Base-by-base conservation (phyloP, 306 rosid genomes). In the Sphenostylis stenocarpa region DNA sequence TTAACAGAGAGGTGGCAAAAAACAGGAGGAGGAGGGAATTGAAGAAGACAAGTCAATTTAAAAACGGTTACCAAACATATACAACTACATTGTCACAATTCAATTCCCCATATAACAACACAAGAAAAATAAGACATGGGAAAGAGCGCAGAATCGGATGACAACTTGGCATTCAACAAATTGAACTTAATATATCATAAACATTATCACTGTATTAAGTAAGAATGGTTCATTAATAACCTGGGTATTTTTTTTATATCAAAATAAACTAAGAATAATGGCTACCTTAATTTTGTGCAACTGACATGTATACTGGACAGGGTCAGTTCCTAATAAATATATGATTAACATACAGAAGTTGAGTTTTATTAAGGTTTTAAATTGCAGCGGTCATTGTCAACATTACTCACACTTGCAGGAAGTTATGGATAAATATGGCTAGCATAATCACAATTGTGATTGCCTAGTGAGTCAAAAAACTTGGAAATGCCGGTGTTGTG, bases 21-120 rank as follows among this genome's bases (percentile, higher is more conserved):
- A 78, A 33, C 67, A 61, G 67, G 63, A 49, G 67, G 71, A 49
- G 75, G 49, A 16, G 74, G 76, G 79, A 83, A 82, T 20, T 66
- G 72, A 66, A 66, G 89, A 87, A 81, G 93, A 87, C 93, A 87
- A 85, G 77, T 64, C 82, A 55, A 76, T 81, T 52, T 79, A 34
- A 61, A 80, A 88, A 82, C 84, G 63, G 86, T 71, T 76, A 53
- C 81, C 80, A 79, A 68, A 73, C 84, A 70, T 24, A 82, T 34
- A 55, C 77, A 78, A 81, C 70, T 80, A 51, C 81, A 75, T 79
- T 68, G 75, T 73, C 85, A 74, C 67, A 81, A 79, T 77, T 77
- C 79, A 61, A 61, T 61, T 61, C 67, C 67, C 67, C 24, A 10
- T 61, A 61, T 29, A 31, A 61, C 44, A 31, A 33, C 66, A 28